Percentiles rank a stretch among this genome's conserved stretches.
phyloP scores from a whole-genome alignment of 495 filamentous ascomycete genomes.

The Podospora sp. region DNA sequence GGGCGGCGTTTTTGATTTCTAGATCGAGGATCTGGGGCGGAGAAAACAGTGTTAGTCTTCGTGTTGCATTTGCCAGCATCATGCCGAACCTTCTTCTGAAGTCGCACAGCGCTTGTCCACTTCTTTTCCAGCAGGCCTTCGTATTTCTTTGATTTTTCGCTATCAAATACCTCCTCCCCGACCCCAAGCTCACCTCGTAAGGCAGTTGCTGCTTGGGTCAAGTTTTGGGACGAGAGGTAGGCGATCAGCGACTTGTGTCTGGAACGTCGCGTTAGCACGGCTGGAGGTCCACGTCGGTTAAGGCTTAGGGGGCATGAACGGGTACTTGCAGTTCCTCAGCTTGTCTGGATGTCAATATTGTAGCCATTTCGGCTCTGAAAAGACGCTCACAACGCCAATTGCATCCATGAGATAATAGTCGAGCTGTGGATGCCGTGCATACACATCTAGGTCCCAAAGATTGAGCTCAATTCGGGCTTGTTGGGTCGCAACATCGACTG shows the following conservation, averaged over 20 bases:
- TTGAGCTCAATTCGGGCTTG: background rate
- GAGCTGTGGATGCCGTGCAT: background rate
- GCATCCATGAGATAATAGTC: background rate
- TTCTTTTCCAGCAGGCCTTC: conserved; percentile 86
- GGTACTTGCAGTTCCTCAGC: conserved; percentile 77
- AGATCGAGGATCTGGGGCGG: conserved; percentile 92
- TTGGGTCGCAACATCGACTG: background rate
- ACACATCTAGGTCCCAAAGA: background rate
- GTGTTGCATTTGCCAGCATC: background rate
- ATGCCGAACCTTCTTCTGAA: conserved; percentile 75
- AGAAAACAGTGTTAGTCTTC: conserved; percentile 33
- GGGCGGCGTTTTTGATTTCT: conserved; percentile 64
- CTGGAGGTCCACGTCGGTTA: background rate
- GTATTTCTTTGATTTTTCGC: conserved; percentile 77
- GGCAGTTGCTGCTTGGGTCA: conserved; percentile 63
- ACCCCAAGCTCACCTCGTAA: conserved; percentile 65
- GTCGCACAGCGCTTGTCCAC: conserved; percentile 83
- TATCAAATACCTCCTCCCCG: conserved; percentile 66
- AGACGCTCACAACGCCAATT: background rate
- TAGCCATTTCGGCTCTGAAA: background rate
- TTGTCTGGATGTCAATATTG: conserved; percentile 65
- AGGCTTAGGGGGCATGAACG: background rate
- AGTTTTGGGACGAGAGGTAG: conserved; percentile 70
- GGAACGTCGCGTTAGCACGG: conserved; percentile 11
- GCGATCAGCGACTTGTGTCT: conserved; percentile 89